phyloP scores from a whole-genome alignment of 176 grass and related monocot genomes.

The Dactylis glomerata region DNA sequence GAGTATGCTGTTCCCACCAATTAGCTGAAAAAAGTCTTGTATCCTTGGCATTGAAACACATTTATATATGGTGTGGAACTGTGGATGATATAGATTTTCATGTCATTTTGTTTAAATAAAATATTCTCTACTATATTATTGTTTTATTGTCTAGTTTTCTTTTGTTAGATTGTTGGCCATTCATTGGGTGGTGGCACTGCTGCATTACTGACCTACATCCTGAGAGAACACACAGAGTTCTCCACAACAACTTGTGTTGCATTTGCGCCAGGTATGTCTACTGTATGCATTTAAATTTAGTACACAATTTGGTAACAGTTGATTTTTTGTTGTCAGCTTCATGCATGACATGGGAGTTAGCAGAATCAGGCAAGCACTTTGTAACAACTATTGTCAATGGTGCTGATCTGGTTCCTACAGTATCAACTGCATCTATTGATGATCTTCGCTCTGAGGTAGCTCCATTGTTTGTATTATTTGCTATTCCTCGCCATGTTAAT shows the following conservation, averaged over 20 bases:
- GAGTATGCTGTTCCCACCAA: background rate
- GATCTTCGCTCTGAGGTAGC: constrained; percentile 92
- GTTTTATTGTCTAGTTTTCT: constrained; percentile 11
- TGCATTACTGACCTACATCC: constrained; percentile 91
- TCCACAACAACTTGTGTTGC: constrained; percentile 81
- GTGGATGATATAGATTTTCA: background rate
- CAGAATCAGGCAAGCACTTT: constrained; percentile 98
- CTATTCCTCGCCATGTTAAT: constrained; percentile 5
- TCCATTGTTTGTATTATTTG: constrained; percentile 20
- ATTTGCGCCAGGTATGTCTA: constrained; percentile 78
- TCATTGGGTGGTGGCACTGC: constrained; percentile 98
- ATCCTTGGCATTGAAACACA: background rate
- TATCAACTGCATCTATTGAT: constrained; percentile 95
- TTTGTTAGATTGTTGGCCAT: constrained; percentile 89
- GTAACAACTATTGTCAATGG: constrained; percentile 83
- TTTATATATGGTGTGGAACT: background rate
- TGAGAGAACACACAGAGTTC: constrained; percentile 81
- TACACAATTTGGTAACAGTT: constrained; percentile 32
- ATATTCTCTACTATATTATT: background rate
- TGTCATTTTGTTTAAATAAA: background rate
- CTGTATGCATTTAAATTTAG: constrained; percentile 9
- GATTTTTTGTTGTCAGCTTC: constrained; percentile 58
- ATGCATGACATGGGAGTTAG: constrained; percentile 98
- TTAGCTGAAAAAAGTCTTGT: background rate
- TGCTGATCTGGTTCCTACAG: constrained; percentile 92